These are phyloP conservation scores for Apostasia ramifera DNA, from an alignment of 106 monocot genomes.

Conservation along the genomic window DNA sequence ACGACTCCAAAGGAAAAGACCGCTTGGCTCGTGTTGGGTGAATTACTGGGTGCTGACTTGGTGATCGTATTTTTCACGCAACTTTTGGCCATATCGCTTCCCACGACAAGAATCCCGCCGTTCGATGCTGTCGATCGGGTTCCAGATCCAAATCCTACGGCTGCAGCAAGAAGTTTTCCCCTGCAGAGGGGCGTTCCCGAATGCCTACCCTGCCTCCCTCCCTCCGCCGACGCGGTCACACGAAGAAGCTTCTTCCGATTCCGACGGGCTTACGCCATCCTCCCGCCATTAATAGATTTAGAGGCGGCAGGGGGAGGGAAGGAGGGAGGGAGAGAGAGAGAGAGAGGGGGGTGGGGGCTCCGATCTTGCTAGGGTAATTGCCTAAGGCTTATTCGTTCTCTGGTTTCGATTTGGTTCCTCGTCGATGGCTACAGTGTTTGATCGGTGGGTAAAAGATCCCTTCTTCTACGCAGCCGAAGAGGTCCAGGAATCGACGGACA, in stretches of 20 bases:
- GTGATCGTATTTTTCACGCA: too few relatives aligned
- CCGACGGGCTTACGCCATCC: not conserved
- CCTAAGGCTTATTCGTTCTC: not conserved
- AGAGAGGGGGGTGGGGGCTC: not conserved
- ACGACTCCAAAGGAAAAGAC: too few relatives aligned
- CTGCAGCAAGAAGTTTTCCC: not conserved
- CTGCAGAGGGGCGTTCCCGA: not conserved
- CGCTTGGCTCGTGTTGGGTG: too few relatives aligned
- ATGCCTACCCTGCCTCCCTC: not conserved
- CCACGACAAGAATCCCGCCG: not conserved
- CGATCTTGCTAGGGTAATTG: not conserved
- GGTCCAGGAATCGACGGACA: constrained; percentile 68
- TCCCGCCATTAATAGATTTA: not conserved
- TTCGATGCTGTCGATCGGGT: not conserved
- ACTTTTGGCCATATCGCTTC: not conserved
- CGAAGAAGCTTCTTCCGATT: not conserved
- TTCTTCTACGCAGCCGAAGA: constrained; percentile 77
- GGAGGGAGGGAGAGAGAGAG: not conserved
- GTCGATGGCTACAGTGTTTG: constrained; percentile 55
- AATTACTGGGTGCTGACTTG: too few relatives aligned
- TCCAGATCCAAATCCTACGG: not conserved
- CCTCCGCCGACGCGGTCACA: not conserved
- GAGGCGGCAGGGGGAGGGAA: not conserved
- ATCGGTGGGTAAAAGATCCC: constrained; percentile 71
- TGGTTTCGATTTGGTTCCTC: not conserved